phyloP scores from a whole-genome alignment of 2,329 filamentous ascomycete genomes.

The Fusarium abutilonis region DNA sequence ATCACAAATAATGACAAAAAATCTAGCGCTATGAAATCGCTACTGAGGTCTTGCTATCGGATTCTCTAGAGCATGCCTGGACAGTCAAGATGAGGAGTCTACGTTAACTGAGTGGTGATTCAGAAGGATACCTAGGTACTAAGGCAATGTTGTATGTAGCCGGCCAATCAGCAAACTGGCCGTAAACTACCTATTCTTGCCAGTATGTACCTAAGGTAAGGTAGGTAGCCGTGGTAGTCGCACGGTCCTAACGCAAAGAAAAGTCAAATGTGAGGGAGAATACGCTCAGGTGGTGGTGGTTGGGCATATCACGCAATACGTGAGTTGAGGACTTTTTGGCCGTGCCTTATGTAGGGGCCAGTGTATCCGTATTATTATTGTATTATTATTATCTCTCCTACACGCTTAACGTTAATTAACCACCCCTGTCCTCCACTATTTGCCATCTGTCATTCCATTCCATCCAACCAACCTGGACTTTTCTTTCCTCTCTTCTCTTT shows the following conservation, averaged over 20 bases:
- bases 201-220: neutral
- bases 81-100: no score
- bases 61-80: no score
- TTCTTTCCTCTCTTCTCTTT: neutral
- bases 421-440: conserved; percentile 14
- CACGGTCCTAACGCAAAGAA: neutral
- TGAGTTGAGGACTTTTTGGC: no score
- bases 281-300: neutral
- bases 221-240: neutral
- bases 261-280: conserved; percentile 11
- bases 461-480: neutral
- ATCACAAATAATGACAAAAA: no score
- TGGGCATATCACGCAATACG: neutral
- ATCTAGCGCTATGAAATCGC: no score
- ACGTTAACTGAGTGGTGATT: neutral
- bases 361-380: neutral
- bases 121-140: conserved; percentile 8
- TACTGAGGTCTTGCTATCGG: no score
- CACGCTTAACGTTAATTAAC: neutral
- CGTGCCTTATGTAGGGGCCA: no score
- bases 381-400: no score
- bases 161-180: conserved; percentile 34
- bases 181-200: conserved; percentile 27
- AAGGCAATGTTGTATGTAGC: conserved; percentile 33
- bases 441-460: conserved; percentile 12